Evolutionary conservation across 2,329 filamentous ascomycete genomes (phyloP).

Genomic region (Trichoderma harzianum): DNA sequence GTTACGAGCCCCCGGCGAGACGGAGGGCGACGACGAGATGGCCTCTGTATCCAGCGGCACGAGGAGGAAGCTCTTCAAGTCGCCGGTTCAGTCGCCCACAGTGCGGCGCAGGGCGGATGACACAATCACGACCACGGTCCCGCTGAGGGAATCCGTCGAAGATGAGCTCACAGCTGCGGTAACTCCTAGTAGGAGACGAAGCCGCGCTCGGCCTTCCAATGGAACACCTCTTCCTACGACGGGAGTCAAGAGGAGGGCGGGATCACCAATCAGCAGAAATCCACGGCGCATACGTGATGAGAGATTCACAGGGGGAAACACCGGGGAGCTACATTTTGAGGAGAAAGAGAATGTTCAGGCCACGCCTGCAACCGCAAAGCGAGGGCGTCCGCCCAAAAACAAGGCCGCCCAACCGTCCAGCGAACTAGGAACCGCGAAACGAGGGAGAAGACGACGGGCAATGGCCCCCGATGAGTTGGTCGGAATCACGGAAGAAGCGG

Average conservation of each 20-base stretch:
- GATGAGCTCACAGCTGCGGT: constrained; percentile 33
- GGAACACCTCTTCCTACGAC: constrained; percentile 50
- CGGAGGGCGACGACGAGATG: constrained; percentile 30
- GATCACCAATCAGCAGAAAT: constrained; percentile 41
- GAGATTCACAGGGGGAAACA: constrained; percentile 28
- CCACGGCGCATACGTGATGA: constrained; percentile 34
- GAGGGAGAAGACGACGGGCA: constrained; percentile 25
- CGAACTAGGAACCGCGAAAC: constrained; percentile 22
- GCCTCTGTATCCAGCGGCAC: constrained; percentile 32
- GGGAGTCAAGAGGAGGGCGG: constrained; percentile 44
- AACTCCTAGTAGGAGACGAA: constrained; percentile 41
- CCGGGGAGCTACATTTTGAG: constrained; percentile 26
- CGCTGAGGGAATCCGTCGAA: constrained; percentile 42
- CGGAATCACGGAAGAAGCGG: constrained; percentile 26
- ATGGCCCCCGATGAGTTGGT: constrained; percentile 28
- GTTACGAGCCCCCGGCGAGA: constrained; percentile 43
- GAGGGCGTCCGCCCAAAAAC: constrained; percentile 32
- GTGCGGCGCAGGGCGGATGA: constrained; percentile 35
- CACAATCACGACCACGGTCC: constrained; percentile 50
- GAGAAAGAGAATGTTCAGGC: constrained; percentile 25
- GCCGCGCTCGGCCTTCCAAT: constrained; percentile 48
- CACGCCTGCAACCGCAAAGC: constrained; percentile 32
- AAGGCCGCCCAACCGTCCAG: constrained; percentile 27
- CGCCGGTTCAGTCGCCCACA: constrained; percentile 39
- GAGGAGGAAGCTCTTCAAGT: constrained; percentile 43